Evolutionary conservation across 257 asterid genomes (phyloP).

Genomic region (Phtheirospermum japonicum): DNA sequence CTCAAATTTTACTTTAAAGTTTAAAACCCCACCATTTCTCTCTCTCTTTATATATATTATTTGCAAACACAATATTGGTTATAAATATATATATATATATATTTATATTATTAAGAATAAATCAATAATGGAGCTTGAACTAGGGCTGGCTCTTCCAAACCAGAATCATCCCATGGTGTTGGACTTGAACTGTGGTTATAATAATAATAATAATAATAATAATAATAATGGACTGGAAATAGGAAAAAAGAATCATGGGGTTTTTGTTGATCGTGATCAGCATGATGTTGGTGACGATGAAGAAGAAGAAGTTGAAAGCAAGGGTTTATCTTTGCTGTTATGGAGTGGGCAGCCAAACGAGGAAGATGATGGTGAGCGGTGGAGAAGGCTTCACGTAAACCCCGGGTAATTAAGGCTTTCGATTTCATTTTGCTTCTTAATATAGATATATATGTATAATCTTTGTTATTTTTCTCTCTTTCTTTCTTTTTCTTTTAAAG

Average conservation of each 20-base stretch:
- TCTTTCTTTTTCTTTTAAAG: too few relatives aligned
- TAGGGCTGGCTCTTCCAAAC: conserved; percentile 51
- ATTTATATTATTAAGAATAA: background rate
- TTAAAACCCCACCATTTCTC: too few relatives aligned
- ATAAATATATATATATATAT: background rate
- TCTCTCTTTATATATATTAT: background rate
- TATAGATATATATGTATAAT: too few relatives aligned
- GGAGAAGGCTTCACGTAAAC: background rate
- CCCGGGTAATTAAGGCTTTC: conserved; percentile 21
- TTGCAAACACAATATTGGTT: too few relatives aligned
- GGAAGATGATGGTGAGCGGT: conserved; percentile 22
- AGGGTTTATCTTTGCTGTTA: conserved; percentile 36
- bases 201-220: background rate
- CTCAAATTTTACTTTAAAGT: background rate
- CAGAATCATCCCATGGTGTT: conserved; percentile 23
- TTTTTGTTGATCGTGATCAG: background rate
- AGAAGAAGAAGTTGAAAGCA: conserved; percentile 27
- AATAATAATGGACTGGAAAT: background rate
- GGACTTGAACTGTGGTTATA: conserved; percentile 22
- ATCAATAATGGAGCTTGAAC: conserved; percentile 54
- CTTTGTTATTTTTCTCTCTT: too few relatives aligned
- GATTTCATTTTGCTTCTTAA: background rate
- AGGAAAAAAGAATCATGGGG: background rate
- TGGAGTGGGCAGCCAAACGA: conserved; percentile 51
- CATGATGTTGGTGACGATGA: background rate